Base-by-base conservation (phyloP, 768 basidiomycete species). In the Rhizopogon vesiculosus region DNA sequence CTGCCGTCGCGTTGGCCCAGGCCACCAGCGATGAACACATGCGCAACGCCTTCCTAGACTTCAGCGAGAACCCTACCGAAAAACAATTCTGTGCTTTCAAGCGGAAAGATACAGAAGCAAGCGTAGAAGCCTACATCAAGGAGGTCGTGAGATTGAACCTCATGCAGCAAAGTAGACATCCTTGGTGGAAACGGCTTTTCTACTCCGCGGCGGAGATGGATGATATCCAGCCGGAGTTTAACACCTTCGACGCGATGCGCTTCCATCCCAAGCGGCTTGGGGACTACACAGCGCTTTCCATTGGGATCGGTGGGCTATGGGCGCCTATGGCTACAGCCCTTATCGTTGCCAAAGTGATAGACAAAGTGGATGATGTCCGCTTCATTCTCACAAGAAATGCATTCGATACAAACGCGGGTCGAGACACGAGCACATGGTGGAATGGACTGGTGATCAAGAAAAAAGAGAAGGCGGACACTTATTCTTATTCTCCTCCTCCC, bases 321-420 rank as follows among this genome's bases (percentile, higher is more conserved):
- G 83, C 79, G 7, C 77, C 79, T 0, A 72, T 78, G 49, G 78
- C 80, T 0, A 78, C 76, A 3, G 83, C 72, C 0, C 56, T 83
- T 2, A 69, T 86, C 31, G 72, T 73, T 3, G 78, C 74, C 0
- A 73, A 70, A 12, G 56, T 81, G 4, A 54, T 82, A 3, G 70
- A 75, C 22, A 65, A 63, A 9, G 42, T 77, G 10, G 64, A 71
- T 29, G 69, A 64, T 1, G 59, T 65, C 2, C 63, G 61, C 15
- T 72, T 60, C 64, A 55, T 49, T 19, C 38, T 63, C 74, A 46
- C 35, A 13, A 19, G 35, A 16, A 38, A 19, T 19, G 3, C 8
- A 22, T 16, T 49, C 5, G 48, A 49, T 9, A 22, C 35, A 25
- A 6, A 13, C 9, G 18, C 6, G 46, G 2, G 52, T n/a, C 29